Evolutionary conservation across 108 stramenopile genomes (phyloP).

Genomic region (Pseudonitzschia multistriata): DNA sequence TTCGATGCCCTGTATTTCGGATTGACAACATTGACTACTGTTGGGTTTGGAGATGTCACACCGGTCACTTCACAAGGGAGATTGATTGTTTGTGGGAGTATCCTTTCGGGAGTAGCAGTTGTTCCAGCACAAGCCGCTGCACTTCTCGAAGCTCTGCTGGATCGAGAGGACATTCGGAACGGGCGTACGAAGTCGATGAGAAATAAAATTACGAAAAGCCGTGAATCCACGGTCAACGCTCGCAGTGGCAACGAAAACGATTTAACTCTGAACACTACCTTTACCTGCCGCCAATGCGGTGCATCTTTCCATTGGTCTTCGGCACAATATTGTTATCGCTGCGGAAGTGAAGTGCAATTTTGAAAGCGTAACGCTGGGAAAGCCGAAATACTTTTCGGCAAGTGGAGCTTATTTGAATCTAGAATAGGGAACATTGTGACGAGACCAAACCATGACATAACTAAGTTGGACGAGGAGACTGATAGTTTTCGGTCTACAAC

Average conservation of each 20-base stretch:
- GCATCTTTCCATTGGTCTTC: slow-evolving; percentile 45
- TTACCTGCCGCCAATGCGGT: slow-evolving; percentile 48
- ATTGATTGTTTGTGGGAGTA: slow-evolving; percentile 61
- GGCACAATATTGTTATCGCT: slow-evolving; percentile 58
- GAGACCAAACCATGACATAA: too few species aligned
- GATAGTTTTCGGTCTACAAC: too few species aligned
- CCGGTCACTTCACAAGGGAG: slow-evolving; percentile 68
- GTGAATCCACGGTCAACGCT: neutral
- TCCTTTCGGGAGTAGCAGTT: slow-evolving; percentile 68
- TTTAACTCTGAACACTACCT: slow-evolving; percentile 22
- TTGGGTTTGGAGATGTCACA: slow-evolving; percentile 77
- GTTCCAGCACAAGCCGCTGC: slow-evolving; percentile 68
- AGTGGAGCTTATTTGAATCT: too few species aligned
- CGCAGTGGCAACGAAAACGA: neutral
- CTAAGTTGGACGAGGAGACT: too few species aligned
- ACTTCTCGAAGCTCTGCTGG: slow-evolving; percentile 45
- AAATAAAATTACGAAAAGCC: slow-evolving; percentile 23
- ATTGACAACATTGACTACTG: slow-evolving; percentile 59
- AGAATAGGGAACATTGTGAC: too few species aligned
- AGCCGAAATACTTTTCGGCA: too few species aligned
- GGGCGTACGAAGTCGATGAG: neutral
- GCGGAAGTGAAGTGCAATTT: slow-evolving; percentile 42
- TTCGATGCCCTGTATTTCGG: slow-evolving; percentile 82
- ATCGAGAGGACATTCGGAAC: slow-evolving; percentile 25
- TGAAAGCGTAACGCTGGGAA: too few species aligned